Percentiles rank a stretch among this genome's conserved stretches.
These are phyloP conservation scores for Pezizomycotina sp. DNA, from an alignment of 2,329 filamentous ascomycete genomes.

Conservation along the genomic window DNA sequence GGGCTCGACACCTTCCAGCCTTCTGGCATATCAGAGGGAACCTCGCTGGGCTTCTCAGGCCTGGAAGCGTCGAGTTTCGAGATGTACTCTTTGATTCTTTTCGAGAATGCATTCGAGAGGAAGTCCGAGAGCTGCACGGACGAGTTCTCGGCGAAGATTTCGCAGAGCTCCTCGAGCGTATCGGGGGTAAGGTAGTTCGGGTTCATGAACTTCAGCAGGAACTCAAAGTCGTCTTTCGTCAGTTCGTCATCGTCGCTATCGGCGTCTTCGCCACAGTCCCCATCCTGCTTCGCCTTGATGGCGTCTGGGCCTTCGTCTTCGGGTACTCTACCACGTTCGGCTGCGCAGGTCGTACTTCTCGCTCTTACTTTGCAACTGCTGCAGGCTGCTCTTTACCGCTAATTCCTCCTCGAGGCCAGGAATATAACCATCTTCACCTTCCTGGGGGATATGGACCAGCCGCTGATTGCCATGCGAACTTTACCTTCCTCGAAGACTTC, in stretches of 20 bases:
- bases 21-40: slow-evolving; percentile 39
- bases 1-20: slow-evolving; percentile 65
- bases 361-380: slow-evolving; percentile 80
- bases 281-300: slow-evolving; percentile 27
- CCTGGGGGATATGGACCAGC: slow-evolving; percentile 96
- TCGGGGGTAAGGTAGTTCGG: slow-evolving; percentile 86
- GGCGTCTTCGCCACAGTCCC: slow-evolving; percentile 27
- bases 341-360: slow-evolving; percentile 77
- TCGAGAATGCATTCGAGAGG: slow-evolving; percentile 60
- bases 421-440: slow-evolving; percentile 82
- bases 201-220: slow-evolving; percentile 75
- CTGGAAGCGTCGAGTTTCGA: slow-evolving; percentile 43
- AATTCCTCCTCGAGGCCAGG: slow-evolving; percentile 75
- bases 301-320: slow-evolving; percentile 29
- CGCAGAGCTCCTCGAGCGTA: slow-evolving; percentile 64
- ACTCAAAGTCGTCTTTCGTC: slow-evolving; percentile 67
- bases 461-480: slow-evolving; percentile 92
- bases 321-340: slow-evolving; percentile 38
- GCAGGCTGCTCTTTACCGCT: slow-evolving; percentile 74
- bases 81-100: slow-evolving; percentile 54
- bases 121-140: slow-evolving; percentile 69
- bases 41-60: slow-evolving; percentile 26
- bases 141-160: slow-evolving; percentile 66
- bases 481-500: slow-evolving; percentile 78
- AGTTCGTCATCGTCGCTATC: slow-evolving; percentile 42